A percentile compares a stretch with the other conserved stretches of the same genome.
These are phyloP conservation scores for Ambrosia hybrid DNA, from an alignment of 140 eudicot species.

Conservation along the genomic window DNA sequence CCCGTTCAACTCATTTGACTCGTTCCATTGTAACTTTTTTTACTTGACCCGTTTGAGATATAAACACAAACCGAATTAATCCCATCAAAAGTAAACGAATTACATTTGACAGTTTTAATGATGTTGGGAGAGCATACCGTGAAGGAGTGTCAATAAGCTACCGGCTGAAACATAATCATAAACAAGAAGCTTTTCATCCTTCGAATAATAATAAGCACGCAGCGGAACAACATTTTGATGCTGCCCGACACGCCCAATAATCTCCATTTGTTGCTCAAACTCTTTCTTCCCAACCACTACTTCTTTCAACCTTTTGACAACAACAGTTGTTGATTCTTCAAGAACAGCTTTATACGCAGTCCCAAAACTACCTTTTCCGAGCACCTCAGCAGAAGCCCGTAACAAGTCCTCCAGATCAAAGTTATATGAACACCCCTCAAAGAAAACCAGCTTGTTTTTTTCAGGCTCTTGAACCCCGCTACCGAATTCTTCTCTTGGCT, in stretches of 20 bases:
- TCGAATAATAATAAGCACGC: conserved; percentile 62
- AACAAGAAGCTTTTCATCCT: conserved; percentile 16
- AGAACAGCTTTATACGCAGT: conserved; percentile 79
- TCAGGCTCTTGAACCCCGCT: conserved; percentile 84
- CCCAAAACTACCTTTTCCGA: conserved; percentile 85
- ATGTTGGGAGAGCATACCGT: conserved; percentile 42
- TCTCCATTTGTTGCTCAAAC: conserved; percentile 17
- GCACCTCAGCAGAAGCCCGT: conserved; percentile 88
- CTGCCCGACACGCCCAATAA: conserved; percentile 54
- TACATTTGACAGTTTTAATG: neutral
- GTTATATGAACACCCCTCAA: conserved; percentile 73
- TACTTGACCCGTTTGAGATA: neutral
- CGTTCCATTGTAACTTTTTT: neutral
- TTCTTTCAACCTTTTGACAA: conserved; percentile 20
- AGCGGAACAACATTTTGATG: conserved; percentile 74
- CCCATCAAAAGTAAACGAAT: neutral
- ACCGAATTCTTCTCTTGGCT: conserved; percentile 65
- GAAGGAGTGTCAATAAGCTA: conserved; percentile 66
- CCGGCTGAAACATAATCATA: conserved; percentile 46
- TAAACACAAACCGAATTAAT: conserved; percentile 6
- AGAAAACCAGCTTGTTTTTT: conserved; percentile 80
- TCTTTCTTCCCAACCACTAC: conserved; percentile 11
- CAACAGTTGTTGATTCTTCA: conserved; percentile 75
- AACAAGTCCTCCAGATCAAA: conserved; percentile 85
- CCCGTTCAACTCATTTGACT: neutral